Base-by-base conservation (phyloP, 306 rosid species). In the Lathyrus aphaca region DNA sequence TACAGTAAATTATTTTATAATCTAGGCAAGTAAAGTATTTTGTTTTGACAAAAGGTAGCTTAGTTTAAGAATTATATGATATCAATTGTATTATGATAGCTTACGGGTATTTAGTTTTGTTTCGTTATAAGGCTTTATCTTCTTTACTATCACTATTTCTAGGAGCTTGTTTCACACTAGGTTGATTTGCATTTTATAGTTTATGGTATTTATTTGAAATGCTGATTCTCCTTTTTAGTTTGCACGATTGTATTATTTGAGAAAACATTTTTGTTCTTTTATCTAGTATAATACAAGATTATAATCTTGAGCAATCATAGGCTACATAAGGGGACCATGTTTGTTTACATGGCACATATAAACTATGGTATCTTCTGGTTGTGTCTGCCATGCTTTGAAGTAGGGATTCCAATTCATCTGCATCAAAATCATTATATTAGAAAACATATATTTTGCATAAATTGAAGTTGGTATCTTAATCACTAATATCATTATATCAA, bases 1-100 rank as follows among this genome's bases (percentile, higher is more conserved):
- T n/a, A n/a, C n/a, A n/a, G n/a, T n/a, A n/a, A n/a, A n/a, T n/a
- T n/a, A 0, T 72, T 62, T 43, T 59, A 4, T 40, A 30, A 32
- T 39, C 65, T 69, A 63, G 49, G 76, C 14, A 51, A 29, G 30
- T 46, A 51, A 77, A 67, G 10, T 35, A 35, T 35, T 32, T 32
- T 32, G 37, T 32, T 32, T 32, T 32, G 37, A 32, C 37, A 8
- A 7, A 35, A 35, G 39, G 39, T 35, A 35, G 38, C 53, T 65
- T 46, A 6, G 73, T 45, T 65, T 58, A 30, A 30, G 23, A 29
- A 12, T n/a, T 61, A 44, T 63, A 25, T 51, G 67, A 66, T 51
- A 18, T 23, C 19, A 37, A 37, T 29, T 16, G 19, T 73, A 67
- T 51, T 18, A 30, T 11, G 48, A 46, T 71, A 39, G 8, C 35